Evolutionary conservation across 371 early-diverging fungal species (phyloP), one percentile per base, ranked within the genome.

Genomic region (Rhizomucor miehei): DNA sequence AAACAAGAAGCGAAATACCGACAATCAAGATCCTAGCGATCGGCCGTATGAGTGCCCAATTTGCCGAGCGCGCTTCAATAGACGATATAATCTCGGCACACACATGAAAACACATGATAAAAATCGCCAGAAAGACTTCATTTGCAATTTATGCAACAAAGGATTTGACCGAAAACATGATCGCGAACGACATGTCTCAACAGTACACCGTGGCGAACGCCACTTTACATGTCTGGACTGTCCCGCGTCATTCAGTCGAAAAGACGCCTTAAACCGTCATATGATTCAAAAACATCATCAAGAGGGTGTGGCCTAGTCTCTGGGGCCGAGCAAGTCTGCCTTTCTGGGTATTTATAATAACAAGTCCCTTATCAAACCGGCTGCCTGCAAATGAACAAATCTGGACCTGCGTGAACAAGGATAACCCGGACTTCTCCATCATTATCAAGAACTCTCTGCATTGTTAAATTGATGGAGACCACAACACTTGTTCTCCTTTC

Each of bases 61-160:
- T 10, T 90, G 90, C 59, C 68, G 71, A 44, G 62, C 67, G 24
- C 56, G 56, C 19, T 91, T 89, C 59, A 81, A 80, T 29, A 82
- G 92, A 46, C 81, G 82, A 19, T 89, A 83, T 64, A 91, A 91
- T 65, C 73, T 91, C 41, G 79, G 82, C 56, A 81, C 87, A 0
- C 92, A 91, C 61, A 66, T 83, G 50, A 78, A 77, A 57, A 89
- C 87, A 9, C 92, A 91, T 60, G 76, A 86, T 57, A 77, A 82
- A 34, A 59, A 71, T 29, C 82, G 90, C 29, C 67, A 68, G 10
- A 85, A 84, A 52, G 81, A 75, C 25, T 89, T 73, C 69, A 39
- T 50, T 14, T 91, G 91, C 63, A 55, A 62, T 3, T 53, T 74
- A 2, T 89, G 89, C 53, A 57, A 41, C 39, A 81, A 82, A 54